Conservation (phyloP, 139 green algal species). For the Coelastrella sp. region DNA sequence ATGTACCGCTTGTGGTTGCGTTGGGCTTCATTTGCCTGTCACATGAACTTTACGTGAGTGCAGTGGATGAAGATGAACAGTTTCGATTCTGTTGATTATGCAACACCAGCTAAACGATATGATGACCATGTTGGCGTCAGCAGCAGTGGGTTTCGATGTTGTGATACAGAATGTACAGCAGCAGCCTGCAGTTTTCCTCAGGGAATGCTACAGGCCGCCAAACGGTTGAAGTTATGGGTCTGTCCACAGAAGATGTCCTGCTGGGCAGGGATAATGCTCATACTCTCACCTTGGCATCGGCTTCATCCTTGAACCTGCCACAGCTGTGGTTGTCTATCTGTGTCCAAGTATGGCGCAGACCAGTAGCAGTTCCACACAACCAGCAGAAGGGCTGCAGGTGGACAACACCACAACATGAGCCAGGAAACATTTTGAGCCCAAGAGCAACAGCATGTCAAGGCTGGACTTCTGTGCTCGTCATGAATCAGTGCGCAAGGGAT, state of each 20-base stretch:
- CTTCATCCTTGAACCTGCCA: slow-evolving; percentile 85
- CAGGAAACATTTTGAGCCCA: background rate
- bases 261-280: background rate
- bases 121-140: too few species aligned
- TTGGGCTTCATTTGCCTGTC: slow-evolving; percentile 67
- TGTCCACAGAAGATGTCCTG: background rate
- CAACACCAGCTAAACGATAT: background rate
- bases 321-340: slow-evolving; percentile 87
- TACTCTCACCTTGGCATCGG: slow-evolving; percentile 13
- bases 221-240: too few species aligned
- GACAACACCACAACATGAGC: slow-evolving; percentile 9
- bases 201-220: too few species aligned
- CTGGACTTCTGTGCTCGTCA: too few species aligned
- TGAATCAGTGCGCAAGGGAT: too few species aligned
- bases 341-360: slow-evolving; percentile 84
- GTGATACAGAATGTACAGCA: too few species aligned
- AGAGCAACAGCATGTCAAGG: too few species aligned
- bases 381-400: slow-evolving; percentile 85
- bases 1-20: slow-evolving; percentile 90
- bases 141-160: too few species aligned
- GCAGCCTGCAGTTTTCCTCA: too few species aligned
- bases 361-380: slow-evolving; percentile 89
- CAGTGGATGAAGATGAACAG: background rate
- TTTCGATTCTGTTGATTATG: background rate
- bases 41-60: background rate